Percentiles rank a stretch among this genome's conserved stretches.
These are phyloP conservation scores for Scytalidium lignicola DNA, from an alignment of 2,329 filamentous ascomycete species.

Conservation along the genomic window DNA sequence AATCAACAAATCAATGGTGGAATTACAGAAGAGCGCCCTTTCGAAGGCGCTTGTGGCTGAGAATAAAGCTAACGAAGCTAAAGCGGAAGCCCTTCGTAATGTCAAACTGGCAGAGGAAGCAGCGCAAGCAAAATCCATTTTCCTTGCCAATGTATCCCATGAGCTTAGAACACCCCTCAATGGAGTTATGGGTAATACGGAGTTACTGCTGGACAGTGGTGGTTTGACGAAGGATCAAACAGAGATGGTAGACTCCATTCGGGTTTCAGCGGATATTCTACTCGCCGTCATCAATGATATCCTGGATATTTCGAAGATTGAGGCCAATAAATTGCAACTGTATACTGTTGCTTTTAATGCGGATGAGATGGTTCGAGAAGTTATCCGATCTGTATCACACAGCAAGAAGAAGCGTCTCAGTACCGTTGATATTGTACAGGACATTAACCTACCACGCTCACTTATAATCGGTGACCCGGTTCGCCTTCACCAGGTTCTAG, in stretches of 20 bases:
- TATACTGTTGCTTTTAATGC: slow-evolving; percentile 63
- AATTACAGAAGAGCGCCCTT: slow-evolving; percentile 67
- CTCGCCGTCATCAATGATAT: slow-evolving; percentile 93
- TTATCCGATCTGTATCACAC: slow-evolving; percentile 56
- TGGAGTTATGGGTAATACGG: slow-evolving; percentile 79
- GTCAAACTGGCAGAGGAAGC: slow-evolving; percentile 76
- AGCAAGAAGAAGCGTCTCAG: slow-evolving; percentile 56
- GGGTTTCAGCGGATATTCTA: slow-evolving; percentile 79
- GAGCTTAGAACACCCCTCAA: slow-evolving; percentile 75
- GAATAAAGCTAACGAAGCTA: slow-evolving; percentile 67
- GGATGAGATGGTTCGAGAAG: slow-evolving; percentile 57
- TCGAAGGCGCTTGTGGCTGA: slow-evolving; percentile 66
- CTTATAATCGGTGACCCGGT: slow-evolving; percentile 65
- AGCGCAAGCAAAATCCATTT: slow-evolving; percentile 73
- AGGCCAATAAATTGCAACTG: slow-evolving; percentile 76
- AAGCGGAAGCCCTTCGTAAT: slow-evolving; percentile 68
- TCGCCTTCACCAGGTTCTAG: slow-evolving; percentile 68
- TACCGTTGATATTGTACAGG: slow-evolving; percentile 56
- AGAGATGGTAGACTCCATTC: slow-evolving; percentile 79
- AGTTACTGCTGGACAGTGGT: slow-evolving; percentile 69
- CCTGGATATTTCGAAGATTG: slow-evolving; percentile 85
- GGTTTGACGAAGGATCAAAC: slow-evolving; percentile 66
- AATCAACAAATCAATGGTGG: slow-evolving; percentile 68
- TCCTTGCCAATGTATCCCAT: slow-evolving; percentile 70
- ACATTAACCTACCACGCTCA: slow-evolving; percentile 60